These are phyloP conservation scores for Venturia oleaginea DNA, from an alignment of 2,329 filamentous ascomycete genomes.

Conservation along the genomic window DNA sequence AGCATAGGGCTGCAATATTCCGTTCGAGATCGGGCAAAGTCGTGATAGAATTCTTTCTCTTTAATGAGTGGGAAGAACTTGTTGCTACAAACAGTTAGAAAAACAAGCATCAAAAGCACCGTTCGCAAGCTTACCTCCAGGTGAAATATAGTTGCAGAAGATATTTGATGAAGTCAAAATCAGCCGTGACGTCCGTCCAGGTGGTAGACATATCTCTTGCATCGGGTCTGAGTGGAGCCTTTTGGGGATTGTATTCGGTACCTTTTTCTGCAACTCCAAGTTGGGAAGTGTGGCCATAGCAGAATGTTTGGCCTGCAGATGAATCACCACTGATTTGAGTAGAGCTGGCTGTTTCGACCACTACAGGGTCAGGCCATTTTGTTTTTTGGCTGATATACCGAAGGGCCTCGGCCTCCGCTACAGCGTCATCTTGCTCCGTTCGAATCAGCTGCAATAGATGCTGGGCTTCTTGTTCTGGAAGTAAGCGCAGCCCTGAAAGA, in stretches of 20 bases:
- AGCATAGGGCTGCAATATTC: constrained; percentile 60
- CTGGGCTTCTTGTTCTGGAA: constrained; percentile 37
- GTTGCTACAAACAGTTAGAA: constrained; percentile 34
- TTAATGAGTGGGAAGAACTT: constrained; percentile 65
- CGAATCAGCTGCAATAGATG: constrained; percentile 36
- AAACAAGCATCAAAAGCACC: neutral
- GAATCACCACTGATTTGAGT: constrained; percentile 27
- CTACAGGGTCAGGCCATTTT: constrained; percentile 23
- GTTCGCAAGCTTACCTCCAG: constrained; percentile 42
- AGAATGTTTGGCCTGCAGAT: constrained; percentile 19
- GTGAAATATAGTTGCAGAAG: constrained; percentile 57
- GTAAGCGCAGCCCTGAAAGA: constrained; percentile 28
- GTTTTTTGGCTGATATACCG: constrained; percentile 27
- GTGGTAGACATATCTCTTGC: constrained; percentile 17
- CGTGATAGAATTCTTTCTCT: constrained; percentile 59
- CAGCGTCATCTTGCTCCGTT: constrained; percentile 30
- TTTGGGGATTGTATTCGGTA: constrained; percentile 6
- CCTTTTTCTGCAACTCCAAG: constrained; percentile 28
- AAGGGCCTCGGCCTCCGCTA: constrained; percentile 33
- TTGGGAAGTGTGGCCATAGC: constrained; percentile 19
- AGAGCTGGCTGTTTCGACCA: neutral
- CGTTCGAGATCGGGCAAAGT: constrained; percentile 52
- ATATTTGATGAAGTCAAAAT: constrained; percentile 51
- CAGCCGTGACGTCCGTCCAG: constrained; percentile 55
- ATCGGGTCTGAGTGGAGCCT: constrained; percentile 13